Evolutionary conservation across 2,329 filamentous ascomycete genomes (phyloP), one percentile per base, ranked within the genome.

Genomic region (Phialocephala subalpina): DNA sequence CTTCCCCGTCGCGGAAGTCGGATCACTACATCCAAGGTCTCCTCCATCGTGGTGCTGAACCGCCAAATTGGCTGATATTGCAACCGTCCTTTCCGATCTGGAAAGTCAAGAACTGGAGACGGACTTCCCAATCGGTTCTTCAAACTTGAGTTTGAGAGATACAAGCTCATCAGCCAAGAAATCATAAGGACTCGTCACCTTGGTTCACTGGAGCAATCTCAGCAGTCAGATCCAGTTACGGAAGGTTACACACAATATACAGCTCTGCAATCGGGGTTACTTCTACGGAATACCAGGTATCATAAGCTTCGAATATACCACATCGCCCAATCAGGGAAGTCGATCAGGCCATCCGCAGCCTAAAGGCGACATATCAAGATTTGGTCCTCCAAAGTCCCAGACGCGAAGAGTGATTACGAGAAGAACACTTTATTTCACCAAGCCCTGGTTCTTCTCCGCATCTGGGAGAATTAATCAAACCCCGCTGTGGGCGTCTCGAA

Each of bases 371-470:
- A 62, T 20, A 61, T 67, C 58, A 64, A 45, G 45, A 62, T 56
- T 45, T 57, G 53, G n/a, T 53, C 58, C 29, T 27, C 22, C n/a
- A n/a, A n/a, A n/a, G n/a, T n/a, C n/a, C n/a, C n/a, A n/a, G n/a
- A n/a, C n/a, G n/a, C n/a, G n/a, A n/a, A 45, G 53, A 65, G 65
- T 65, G 64, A 69, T 69, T 64, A 65, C 69, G 67, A 56, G 64
- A 64, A 58, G 65, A 69, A 22, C 66, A 64, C 58, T 65, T 35
- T 66, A 63, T 65, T 63, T 49, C 45, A 56, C 56, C 60, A 58
- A 52, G 66, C 64, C 64, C 27, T 49, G 45, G 45, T 61, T 59
- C 59, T 64, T 69, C 67, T 68, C 69, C 68, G 65, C 62, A 58
- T 58, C 20, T 65, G 35, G 49, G 55, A 49, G 55, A 63, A 25